phyloP scores from a whole-genome alignment of 139 green algal species.

The Yamagishiella unicocca region DNA sequence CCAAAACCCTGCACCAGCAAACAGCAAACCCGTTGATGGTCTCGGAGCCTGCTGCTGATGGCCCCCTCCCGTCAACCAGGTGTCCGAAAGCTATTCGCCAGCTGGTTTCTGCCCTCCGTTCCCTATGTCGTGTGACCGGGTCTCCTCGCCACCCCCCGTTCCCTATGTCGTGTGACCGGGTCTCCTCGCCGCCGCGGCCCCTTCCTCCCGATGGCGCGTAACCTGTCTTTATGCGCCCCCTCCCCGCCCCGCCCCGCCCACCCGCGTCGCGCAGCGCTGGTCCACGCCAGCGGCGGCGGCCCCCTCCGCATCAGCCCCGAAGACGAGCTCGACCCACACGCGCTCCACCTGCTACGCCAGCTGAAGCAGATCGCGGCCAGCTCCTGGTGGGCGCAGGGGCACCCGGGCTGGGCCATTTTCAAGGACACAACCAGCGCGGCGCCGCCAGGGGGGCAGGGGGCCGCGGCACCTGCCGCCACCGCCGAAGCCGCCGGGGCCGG shows the following conservation, averaged over 20 bases:
- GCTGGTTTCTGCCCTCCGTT: too few relatives aligned
- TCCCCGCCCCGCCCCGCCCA: not conserved
- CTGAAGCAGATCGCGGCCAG: conserved; percentile 11
- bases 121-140: too few relatives aligned
- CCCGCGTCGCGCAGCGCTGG: not conserved
- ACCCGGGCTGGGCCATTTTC: conserved; percentile 48
- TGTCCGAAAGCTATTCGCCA: too few relatives aligned
- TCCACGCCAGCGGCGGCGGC: not conserved
- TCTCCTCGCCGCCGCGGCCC: too few relatives aligned
- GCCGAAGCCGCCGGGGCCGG: not conserved
- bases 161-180: too few relatives aligned
- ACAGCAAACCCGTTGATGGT: too few relatives aligned
- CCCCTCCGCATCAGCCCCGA: conserved; percentile 18
- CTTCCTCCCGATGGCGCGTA: too few relatives aligned
- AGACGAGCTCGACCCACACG: conserved; percentile 14
- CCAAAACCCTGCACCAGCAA: too few relatives aligned
- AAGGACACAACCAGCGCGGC: not conserved
- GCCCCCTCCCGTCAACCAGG: too few relatives aligned
- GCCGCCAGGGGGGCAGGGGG: not conserved
- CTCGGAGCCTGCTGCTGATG: too few relatives aligned
- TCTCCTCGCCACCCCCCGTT: too few relatives aligned
- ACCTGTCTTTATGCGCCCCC: too few relatives aligned
- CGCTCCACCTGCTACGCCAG: not conserved
- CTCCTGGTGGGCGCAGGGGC: not conserved
- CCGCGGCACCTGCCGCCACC: not conserved